A percentile compares a stretch with the other conserved stretches of the same genome.
These are phyloP conservation scores for Trichoderma semiorbis DNA, from an alignment of 2,329 filamentous ascomycete species.

Conservation along the genomic window DNA sequence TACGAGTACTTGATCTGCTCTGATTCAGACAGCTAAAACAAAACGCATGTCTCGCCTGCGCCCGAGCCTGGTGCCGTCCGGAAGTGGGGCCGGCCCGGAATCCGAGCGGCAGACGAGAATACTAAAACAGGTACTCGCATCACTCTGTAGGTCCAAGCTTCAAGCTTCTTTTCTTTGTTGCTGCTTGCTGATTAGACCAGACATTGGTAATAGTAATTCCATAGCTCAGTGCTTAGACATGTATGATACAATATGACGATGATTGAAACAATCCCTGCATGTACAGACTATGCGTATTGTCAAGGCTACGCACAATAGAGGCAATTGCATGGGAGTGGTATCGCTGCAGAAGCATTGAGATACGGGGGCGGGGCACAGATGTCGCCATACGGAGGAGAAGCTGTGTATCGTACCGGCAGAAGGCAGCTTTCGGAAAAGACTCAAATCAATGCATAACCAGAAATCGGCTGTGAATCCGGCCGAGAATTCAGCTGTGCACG, in stretches of 20 bases:
- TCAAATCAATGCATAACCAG: background rate
- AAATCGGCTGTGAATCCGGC: background rate
- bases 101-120: background rate
- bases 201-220: background rate
- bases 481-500: background rate
- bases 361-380: background rate
- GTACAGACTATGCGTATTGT: background rate
- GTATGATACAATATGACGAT: background rate
- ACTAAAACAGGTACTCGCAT: background rate
- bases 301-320: background rate
- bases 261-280: background rate
- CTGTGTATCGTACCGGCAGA: background rate
- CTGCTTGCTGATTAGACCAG: background rate
- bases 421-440: background rate
- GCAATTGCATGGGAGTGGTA: no score
- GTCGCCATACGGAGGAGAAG: background rate
- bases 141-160: background rate
- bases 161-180: background rate
- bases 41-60: background rate
- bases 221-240: background rate
- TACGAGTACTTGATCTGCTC: background rate
- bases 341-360: background rate
- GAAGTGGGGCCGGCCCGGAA: conserved; percentile 10
- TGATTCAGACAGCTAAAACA: background rate
- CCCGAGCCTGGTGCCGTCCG: background rate